Percentiles rank a stretch among this genome's conserved stretches.
Evolutionary conservation across 2,329 filamentous ascomycete genomes (phyloP).

Genomic region (Colletotrichum abscissum): DNA sequence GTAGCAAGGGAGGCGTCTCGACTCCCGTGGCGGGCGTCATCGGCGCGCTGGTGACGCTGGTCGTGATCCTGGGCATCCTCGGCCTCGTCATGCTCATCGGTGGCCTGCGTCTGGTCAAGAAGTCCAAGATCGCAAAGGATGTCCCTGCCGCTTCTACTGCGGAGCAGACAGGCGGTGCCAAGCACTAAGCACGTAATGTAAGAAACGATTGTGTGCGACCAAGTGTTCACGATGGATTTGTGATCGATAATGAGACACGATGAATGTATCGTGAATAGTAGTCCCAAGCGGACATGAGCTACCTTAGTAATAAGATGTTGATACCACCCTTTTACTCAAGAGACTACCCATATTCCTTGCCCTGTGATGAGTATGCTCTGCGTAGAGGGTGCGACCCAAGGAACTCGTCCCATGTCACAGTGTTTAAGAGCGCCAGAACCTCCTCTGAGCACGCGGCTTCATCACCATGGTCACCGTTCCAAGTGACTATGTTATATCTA

Average conservation of each 20-base stretch:
- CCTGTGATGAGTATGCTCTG: background rate
- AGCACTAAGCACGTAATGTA: background rate
- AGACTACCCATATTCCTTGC: background rate
- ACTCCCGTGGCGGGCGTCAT: slow-evolving; percentile 84
- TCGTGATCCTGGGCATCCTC: slow-evolving; percentile 59
- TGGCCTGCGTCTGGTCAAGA: slow-evolving; percentile 61
- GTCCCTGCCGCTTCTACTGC: background rate
- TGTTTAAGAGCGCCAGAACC: background rate
- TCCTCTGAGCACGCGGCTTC: background rate
- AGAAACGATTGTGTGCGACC: too few relatives aligned
- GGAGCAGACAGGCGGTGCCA: slow-evolving; percentile 7
- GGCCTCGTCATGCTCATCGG: slow-evolving; percentile 54
- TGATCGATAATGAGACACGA: slow-evolving; percentile 8
- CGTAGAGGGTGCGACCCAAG: background rate
- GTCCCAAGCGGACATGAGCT: background rate
- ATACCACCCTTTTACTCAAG: background rate
- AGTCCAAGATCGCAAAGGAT: slow-evolving; percentile 49
- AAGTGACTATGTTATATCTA: background rate
- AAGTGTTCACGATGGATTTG: background rate
- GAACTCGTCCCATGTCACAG: background rate
- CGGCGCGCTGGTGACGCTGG: slow-evolving; percentile 73
- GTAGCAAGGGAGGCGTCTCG: slow-evolving; percentile 64
- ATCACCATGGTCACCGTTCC: background rate
- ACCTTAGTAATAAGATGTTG: background rate
- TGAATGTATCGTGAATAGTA: background rate